Evolutionary conservation across 192 early-diverging fungal genomes (phyloP).

Genomic region (Backusella circina): DNA sequence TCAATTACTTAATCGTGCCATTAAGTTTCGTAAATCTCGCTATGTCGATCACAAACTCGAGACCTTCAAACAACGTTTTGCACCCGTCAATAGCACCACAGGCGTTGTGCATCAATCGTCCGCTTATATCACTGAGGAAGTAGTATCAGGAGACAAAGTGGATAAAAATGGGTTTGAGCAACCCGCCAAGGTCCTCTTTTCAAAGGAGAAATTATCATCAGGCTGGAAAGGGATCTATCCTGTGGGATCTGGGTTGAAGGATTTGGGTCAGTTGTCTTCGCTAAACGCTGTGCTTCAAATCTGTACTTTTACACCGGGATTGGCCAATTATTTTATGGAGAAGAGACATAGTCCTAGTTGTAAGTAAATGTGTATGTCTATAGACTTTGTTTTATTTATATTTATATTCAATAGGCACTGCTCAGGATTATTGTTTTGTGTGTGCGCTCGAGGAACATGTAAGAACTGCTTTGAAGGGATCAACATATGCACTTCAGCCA

Average conservation of each 20-base stretch:
- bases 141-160: slow-evolving; percentile 21
- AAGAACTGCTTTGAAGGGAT: slow-evolving; percentile 47
- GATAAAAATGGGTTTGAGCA: slow-evolving; percentile 63
- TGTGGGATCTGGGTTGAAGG: slow-evolving; percentile 65
- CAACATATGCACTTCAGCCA: slow-evolving; percentile 25
- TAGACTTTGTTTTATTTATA: not conserved
- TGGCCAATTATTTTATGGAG: slow-evolving; percentile 65
- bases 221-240: slow-evolving; percentile 59
- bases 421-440: slow-evolving; percentile 69
- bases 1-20: slow-evolving; percentile 16
- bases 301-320: slow-evolving; percentile 69
- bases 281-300: slow-evolving; percentile 74
- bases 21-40: slow-evolving; percentile 26
- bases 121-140: not conserved
- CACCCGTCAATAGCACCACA: slow-evolving; percentile 21
- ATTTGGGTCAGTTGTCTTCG: slow-evolving; percentile 75
- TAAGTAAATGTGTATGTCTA: slow-evolving; percentile 26
- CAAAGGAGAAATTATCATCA: slow-evolving; percentile 51
- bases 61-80: slow-evolving; percentile 23
- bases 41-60: slow-evolving; percentile 31
- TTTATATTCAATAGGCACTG: slow-evolving; percentile 21
- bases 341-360: slow-evolving; percentile 63
- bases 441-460: slow-evolving; percentile 76
- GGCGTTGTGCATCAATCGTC: not conserved
- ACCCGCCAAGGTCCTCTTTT: slow-evolving; percentile 54